Conservation (phyloP, 306 rosid species). For the Castanea sativa region DNA sequence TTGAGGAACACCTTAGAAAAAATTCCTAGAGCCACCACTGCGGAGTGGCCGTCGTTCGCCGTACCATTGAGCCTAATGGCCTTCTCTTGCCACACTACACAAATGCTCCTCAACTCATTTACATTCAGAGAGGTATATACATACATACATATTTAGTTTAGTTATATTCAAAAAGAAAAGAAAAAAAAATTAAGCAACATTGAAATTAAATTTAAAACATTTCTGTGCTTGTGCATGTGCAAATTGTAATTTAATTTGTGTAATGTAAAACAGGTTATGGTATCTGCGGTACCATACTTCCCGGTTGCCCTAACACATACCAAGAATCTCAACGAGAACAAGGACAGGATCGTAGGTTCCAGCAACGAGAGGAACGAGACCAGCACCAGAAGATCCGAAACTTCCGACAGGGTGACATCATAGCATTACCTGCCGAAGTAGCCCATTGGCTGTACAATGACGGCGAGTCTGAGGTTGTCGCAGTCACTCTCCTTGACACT, state of each 20-base stretch:
- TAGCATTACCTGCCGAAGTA: conserved; percentile 41
- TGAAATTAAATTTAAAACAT: too few species aligned
- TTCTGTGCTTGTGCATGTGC: not conserved
- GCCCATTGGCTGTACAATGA: conserved; percentile 40
- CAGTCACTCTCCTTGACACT: conserved; percentile 41
- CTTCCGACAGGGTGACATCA: conserved; percentile 33
- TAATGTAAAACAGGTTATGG: conserved; percentile 26
- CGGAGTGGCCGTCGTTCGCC: conserved; percentile 27
- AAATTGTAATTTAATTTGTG: not conserved
- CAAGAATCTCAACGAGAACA: conserved; percentile 11
- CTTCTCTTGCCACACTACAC: conserved; percentile 49
- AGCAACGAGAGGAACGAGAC: not conserved
- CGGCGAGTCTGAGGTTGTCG: conserved; percentile 24
- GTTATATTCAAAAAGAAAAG: too few species aligned
- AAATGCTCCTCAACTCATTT: conserved; percentile 37
- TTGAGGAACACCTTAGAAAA: too few species aligned
- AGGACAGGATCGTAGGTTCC: not conserved
- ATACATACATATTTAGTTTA: too few species aligned
- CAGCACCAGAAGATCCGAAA: conserved; percentile 38
- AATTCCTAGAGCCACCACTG: too few species aligned
- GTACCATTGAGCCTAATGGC: conserved; percentile 37
- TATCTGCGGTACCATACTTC: conserved; percentile 24
- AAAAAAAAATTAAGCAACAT: not conserved
- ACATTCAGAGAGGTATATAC: conserved; percentile 26
- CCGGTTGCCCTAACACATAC: conserved; percentile 44